Conservation (phyloP, 164 flowering plant species). For the Dillenia suffruticosa region DNA sequence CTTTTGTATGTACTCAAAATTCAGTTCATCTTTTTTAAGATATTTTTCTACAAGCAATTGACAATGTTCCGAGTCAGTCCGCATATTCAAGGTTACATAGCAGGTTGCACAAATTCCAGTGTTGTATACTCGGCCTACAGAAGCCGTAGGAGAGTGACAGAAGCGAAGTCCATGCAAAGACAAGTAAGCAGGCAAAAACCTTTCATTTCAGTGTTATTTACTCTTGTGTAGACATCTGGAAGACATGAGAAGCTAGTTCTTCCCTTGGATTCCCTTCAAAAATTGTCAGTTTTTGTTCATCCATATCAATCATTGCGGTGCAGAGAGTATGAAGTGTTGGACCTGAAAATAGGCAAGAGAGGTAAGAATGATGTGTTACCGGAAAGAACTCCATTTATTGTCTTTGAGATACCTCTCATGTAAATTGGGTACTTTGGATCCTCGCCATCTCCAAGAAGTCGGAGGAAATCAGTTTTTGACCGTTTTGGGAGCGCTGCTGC, state of each 20-base stretch:
- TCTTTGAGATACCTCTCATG: conserved; percentile 50
- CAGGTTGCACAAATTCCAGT: too few relatives aligned
- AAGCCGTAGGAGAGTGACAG: conserved; percentile 6
- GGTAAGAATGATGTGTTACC: not conserved
- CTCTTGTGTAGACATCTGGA: conserved; percentile 25
- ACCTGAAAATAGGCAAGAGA: conserved; percentile 42
- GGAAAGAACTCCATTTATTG: too few relatives aligned
- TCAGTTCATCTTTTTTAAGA: too few relatives aligned
- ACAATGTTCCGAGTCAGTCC: too few relatives aligned
- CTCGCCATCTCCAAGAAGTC: conserved; percentile 55
- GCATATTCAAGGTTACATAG: too few relatives aligned
- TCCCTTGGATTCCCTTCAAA: conserved; percentile 67
- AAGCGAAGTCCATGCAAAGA: not conserved
- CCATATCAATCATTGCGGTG: conserved; percentile 58
- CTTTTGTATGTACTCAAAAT: too few relatives aligned
- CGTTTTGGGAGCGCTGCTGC: conserved; percentile 51
- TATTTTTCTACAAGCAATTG: too few relatives aligned
- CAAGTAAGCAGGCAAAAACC: not conserved
- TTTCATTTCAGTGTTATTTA: not conserved
- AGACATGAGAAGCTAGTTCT: conserved; percentile 36
- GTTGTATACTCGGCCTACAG: too few relatives aligned
- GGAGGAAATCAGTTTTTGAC: conserved; percentile 54
- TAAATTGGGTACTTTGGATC: conserved; percentile 60
- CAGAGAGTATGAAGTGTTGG: conserved; percentile 68
- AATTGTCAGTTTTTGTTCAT: conserved; percentile 54